Evolutionary conservation across 495 filamentous ascomycete genomes (phyloP).

Genomic region (Thozetella sp.): DNA sequence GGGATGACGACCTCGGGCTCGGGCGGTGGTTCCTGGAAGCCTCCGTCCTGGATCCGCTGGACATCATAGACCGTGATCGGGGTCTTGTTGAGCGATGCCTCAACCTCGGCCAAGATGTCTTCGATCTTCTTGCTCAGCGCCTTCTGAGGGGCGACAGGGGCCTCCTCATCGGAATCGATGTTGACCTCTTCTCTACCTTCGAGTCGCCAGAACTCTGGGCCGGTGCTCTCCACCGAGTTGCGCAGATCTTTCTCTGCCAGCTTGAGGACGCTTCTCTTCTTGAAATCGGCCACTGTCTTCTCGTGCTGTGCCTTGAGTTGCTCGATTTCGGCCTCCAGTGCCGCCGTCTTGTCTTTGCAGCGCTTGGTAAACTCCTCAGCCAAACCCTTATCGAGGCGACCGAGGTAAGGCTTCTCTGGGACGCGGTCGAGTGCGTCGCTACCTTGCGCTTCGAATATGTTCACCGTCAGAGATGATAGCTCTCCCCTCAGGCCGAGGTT

Average conservation of each 20-base stretch:
- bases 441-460: slow-evolving; percentile 61
- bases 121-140: slow-evolving; percentile 55
- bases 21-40: slow-evolving; percentile 59
- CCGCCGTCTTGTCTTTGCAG: slow-evolving; percentile 62
- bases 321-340: slow-evolving; percentile 77
- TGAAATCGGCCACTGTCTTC: slow-evolving; percentile 71
- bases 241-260: slow-evolving; percentile 67
- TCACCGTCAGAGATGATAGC: slow-evolving; percentile 77
- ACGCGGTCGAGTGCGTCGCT: slow-evolving; percentile 59
- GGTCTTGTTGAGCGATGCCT: slow-evolving; percentile 54
- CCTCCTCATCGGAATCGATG: slow-evolving; percentile 34
- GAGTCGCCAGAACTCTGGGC: slow-evolving; percentile 63
- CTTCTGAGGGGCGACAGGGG: slow-evolving; percentile 36
- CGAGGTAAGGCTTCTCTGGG: slow-evolving; percentile 51
- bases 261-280: slow-evolving; percentile 63
- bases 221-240: slow-evolving; percentile 53
- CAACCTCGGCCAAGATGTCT: slow-evolving; percentile 60
- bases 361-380: slow-evolving; percentile 78
- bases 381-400: slow-evolving; percentile 65
- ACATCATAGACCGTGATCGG: slow-evolving; percentile 63
- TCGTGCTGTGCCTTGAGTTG: slow-evolving; percentile 78
- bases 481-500: slow-evolving; percentile 86
- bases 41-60: slow-evolving; percentile 67
- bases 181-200: slow-evolving; percentile 61
- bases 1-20: slow-evolving; percentile 55